Evolutionary conservation across 768 basidiomycete genomes (phyloP), one percentile per base, ranked within the genome.

Genomic region (Tricholoma flavovirens): DNA sequence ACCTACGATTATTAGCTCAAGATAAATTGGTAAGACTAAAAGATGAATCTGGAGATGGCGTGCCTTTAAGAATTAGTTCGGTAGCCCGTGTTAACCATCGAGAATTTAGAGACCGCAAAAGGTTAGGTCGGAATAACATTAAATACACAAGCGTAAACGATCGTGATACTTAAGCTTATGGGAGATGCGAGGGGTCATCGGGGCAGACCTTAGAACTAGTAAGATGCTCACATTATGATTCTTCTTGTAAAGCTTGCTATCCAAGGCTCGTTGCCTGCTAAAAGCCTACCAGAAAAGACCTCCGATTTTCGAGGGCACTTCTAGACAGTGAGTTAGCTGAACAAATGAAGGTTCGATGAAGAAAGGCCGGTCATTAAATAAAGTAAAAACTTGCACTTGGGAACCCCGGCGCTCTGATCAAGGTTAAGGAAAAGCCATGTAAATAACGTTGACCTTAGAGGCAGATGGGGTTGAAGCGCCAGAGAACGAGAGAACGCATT

Each of bases 41-140:
- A 61, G 59, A 61, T 64, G 69, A 69, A 75, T 74, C 73, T 72
- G 58, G 59, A 71, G 72, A 75, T 75, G 68, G 66, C 62, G 71
- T 76, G 70, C 74, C 70, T 74, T 70, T 69, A 66, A 63, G 62
- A 65, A 63, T 67, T 68, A 72, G 72, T 68, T 71, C 63, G 63
- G 69, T 61, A 63, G 60, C 60, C 59, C 46, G 46, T 62, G 60
- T 60, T 62, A 60, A 66, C 46, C 46, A 48, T 69, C 67, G 66
- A 68, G 66, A 68, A 69, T 62, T 64, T 61, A 61, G 64, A 62
- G 63, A 57, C 75, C 70, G 65, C 67, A 75, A 73, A 70, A 66
- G 75, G 75, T 75, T 76, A 76, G 74, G 14, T 53, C 51, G 42
- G 49, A 56, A 15, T 57, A 52, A 66, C 57, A 62, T 64, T 56